Percentiles rank a stretch among this genome's conserved stretches.
phyloP scores from a whole-genome alignment of 352 stramenopile genomes.

The Blastocystis sp. region DNA sequence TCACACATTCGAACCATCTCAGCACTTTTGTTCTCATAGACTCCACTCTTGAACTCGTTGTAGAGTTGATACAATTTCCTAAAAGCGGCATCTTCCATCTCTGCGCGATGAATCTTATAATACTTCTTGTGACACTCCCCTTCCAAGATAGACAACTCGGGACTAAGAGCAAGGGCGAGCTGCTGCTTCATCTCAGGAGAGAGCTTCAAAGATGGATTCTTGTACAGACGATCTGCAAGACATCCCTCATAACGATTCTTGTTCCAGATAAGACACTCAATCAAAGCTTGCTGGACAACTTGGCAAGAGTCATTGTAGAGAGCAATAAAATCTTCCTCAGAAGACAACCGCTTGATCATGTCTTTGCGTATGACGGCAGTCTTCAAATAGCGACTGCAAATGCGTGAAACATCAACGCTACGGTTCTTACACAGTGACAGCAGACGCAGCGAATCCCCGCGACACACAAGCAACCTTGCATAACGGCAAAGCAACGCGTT shows the following conservation, averaged over 20 bases:
- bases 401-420: neutral
- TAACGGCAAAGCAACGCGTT: neutral
- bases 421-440: neutral
- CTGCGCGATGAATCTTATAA: neutral
- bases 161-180: neutral
- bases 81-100: neutral
- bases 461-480: constrained; percentile 1
- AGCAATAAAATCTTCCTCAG: neutral
- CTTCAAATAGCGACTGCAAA: constrained; percentile 8
- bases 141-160: neutral
- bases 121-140: neutral
- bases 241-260: neutral
- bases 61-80: neutral
- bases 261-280: constrained; percentile 49
- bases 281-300: neutral
- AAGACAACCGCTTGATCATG: neutral
- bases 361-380: constrained; percentile 1
- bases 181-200: neutral
- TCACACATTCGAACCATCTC: neutral
- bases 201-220: neutral
- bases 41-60: neutral
- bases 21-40: neutral
- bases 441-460: constrained; percentile 4
- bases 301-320: neutral
- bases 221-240: constrained; percentile 24